Evolutionary conservation across 163 green algal genomes (phyloP), one percentile per base, ranked within the genome.

Genomic region (Prototheca wickerhamii): DNA sequence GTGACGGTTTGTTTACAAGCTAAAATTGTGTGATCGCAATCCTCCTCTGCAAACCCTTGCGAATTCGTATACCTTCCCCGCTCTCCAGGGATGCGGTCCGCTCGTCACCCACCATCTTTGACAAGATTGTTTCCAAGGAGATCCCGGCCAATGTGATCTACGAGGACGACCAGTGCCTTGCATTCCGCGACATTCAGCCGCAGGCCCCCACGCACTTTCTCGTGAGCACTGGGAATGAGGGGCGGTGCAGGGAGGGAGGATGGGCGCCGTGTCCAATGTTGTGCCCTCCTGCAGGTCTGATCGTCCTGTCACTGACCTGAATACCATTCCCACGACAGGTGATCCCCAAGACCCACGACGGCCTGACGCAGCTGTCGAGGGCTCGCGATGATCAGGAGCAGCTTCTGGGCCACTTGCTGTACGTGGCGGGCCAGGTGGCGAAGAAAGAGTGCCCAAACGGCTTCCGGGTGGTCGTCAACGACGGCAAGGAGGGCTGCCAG

Each of bases 111-210:
- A 97, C 91, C n/a, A 91, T 96, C 56, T 99, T 99, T 62, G 93
- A 99, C 73, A 99, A 98, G 75, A 97, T 99, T 37, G 82, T 98
- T 15, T 42, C 62, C 46, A 96, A 96, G 76, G 70, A 96, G 62
- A 96, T 90, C 59, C 82, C 87, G 55, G 83, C 88, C n/a, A 82
- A 74, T 42, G 82, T 97, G 51, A 85, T 98, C 31, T 97, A 94
- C 72, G 89, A 97, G 70, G 89, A 98, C 60, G 91, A 97, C 23
- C 58, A 90, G 50, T 77, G 72, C 0, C 73, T 99, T 26, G 93
- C 93, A 0, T 98, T 99, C 79, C 66, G 88, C 3, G 92, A 98
- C 75, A 94, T 98, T 77, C 85, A 66, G 40, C 84, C 84, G 0
- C 86, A 93, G 78, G 91, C 85, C 6, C 91, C 91, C 18, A 74